phyloP scores from a whole-genome alignment of 23 red algal genomes.

The Chondrus crispus region DNA sequence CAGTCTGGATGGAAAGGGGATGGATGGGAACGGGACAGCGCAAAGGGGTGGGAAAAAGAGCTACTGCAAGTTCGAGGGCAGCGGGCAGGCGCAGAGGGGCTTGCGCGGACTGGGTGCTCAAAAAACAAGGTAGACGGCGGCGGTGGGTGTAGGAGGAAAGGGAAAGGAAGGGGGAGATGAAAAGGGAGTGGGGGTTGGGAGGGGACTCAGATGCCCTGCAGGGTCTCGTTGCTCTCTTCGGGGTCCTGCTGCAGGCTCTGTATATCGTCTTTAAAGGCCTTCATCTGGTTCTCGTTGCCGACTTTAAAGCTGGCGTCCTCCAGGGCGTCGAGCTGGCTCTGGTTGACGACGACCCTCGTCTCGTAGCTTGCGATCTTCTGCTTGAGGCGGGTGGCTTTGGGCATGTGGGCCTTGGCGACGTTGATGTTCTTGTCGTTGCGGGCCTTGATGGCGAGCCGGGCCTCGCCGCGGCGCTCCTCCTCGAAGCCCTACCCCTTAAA shows the following conservation, averaged over 20 bases:
- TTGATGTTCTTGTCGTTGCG: slow-evolving; percentile 10
- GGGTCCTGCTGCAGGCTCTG: background rate
- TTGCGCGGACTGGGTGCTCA: no score
- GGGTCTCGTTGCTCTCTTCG: slow-evolving; percentile 19
- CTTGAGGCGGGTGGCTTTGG: slow-evolving; percentile 39
- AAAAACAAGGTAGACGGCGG: no score
- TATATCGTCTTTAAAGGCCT: slow-evolving; percentile 17
- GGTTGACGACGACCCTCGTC: slow-evolving; percentile 1
- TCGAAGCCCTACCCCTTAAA: no score
- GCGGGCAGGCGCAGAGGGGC: no score
- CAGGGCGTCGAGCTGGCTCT: slow-evolving; percentile 34
- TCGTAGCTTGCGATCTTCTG: slow-evolving; percentile 19
- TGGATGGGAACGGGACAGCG: no score
- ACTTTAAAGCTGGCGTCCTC: slow-evolving; percentile 29
- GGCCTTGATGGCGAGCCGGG: slow-evolving; percentile 24
- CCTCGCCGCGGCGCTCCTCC: slow-evolving; percentile 31
- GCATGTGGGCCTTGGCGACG: slow-evolving; percentile 14
- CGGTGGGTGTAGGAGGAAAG: no score
- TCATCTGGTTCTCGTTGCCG: background rate
- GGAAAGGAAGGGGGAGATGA: no score
- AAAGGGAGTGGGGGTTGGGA: no score
- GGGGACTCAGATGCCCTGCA: slow-evolving; percentile 45
- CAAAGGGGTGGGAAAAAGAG: no score
- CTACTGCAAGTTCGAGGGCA: no score
- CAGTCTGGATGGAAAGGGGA: no score